Percentiles rank a stretch among this genome's conserved stretches.
These are phyloP conservation scores for Vicia faba DNA, from an alignment of 306 rosid genomes.

Conservation along the genomic window DNA sequence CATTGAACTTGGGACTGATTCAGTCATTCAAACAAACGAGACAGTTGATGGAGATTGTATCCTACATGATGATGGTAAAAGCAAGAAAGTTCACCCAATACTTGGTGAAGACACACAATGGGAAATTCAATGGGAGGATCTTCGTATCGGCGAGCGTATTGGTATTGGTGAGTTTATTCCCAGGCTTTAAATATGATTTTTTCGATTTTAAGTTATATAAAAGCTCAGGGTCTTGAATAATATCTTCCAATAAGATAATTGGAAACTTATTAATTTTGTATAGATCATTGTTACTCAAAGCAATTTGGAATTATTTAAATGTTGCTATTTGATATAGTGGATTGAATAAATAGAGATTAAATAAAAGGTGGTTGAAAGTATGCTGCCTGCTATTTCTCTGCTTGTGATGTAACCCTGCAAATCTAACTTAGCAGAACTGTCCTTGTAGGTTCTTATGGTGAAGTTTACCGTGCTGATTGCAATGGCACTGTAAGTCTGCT, in stretches of 20 bases:
- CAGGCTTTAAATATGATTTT: conserved; percentile 18
- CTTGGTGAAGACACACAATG: conserved; percentile 79
- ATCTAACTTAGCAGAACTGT: conserved; percentile 28
- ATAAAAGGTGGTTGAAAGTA: conserved; percentile 13
- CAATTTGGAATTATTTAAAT: conserved; percentile 25
- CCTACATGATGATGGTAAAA: conserved; percentile 48
- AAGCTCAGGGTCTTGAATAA: conserved; percentile 13
- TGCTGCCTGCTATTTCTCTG: conserved; percentile 7
- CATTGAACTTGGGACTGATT: conserved; percentile 45
- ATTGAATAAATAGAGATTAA: conserved; percentile 8
- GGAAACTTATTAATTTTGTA: conserved; percentile 10
- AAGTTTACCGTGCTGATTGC: conserved; percentile 89
- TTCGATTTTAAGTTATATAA: conserved; percentile 7
- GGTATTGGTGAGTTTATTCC: conserved; percentile 84
- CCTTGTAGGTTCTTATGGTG: conserved; percentile 70
- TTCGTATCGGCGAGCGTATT: conserved; percentile 94
- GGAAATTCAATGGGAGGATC: conserved; percentile 99
- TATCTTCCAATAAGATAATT: conserved; percentile 24
- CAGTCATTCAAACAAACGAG: conserved; percentile 47
- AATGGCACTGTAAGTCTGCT: conserved; percentile 92
- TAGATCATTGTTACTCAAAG: neutral
- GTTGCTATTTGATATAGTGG: conserved; percentile 13
- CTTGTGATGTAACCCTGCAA: conserved; percentile 30
- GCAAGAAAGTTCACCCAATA: conserved; percentile 54
- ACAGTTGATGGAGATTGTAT: conserved; percentile 35